Base-by-base conservation (phyloP, 768 basidiomycete genomes). In the Neoboletus subvelutipes region DNA sequence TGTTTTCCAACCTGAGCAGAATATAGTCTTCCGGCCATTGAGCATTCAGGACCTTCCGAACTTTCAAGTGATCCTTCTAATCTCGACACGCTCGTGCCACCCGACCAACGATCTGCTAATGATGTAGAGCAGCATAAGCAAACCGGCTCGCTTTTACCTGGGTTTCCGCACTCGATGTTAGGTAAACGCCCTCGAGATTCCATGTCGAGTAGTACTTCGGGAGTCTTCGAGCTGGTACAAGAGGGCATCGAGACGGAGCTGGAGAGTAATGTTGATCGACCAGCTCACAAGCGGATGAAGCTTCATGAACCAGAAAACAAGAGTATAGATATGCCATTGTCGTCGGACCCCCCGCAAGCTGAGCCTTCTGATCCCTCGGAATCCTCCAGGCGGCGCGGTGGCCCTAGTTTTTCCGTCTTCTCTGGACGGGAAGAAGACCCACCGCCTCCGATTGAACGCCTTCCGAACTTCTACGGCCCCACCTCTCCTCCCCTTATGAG, bases 181-280 rank as follows among this genome's bases (percentile, higher is more conserved):
- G 88, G 88, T n/a, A 90, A 90, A 67, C 82, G 86, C 34, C 80
- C 77, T 50, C 77, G 87, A 58, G 83, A 83, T 59, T 75, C 81
- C 2, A 71, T 75, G 10, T 73, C 76, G 12, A 81, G 77, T 60
- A 74, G 76, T 50, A 62, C 76, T 22, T 70, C 76, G 2, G 78
- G 71, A 50, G 67, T 75, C 11, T 68, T 74, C 7, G 83, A 82
- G 53, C 71, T 72, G 28, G 77, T 69, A n/a, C 69, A 77, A 54
- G 77, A 77, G 48, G 77, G 67, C 12, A 61, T 69, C 24, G 77
- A 78, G 57, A 68, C 62, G 20, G 80, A 77, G 53, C 64, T 72
- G 11, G 71, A 73, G n/a, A 74, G 66, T 50, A 68, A 64, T 49
- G 75, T 76, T 20, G 53, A 75, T 28, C 78, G 76, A 31, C 83